phyloP scores from a whole-genome alignment of 768 basidiomycete genomes.

The Leccinellum albellum region DNA sequence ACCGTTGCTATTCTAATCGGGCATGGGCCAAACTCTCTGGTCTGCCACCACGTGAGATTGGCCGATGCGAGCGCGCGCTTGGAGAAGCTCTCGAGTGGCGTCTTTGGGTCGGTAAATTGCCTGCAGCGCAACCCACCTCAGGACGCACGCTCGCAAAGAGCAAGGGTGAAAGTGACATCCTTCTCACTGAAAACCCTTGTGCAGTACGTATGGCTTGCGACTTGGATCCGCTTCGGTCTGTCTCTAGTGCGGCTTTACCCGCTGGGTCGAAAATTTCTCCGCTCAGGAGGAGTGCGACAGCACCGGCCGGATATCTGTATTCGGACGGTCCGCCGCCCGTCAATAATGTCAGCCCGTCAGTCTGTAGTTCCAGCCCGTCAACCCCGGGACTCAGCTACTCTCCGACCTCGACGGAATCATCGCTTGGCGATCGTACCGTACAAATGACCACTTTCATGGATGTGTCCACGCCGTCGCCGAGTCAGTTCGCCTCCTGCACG shows the following conservation, averaged over 20 bases:
- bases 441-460: conserved; percentile 55
- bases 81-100: conserved; percentile 85
- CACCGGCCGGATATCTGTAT: conserved; percentile 36
- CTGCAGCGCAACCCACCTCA: conserved; percentile 31
- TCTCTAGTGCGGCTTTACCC: conserved; percentile 7
- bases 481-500: conserved; percentile 35
- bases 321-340: conserved; percentile 9
- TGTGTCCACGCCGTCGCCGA: conserved; percentile 33
- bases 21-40: conserved; percentile 96
- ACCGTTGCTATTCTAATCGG: conserved; percentile 88
- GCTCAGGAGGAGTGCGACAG: conserved; percentile 41
- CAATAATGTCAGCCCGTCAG: conserved; percentile 24
- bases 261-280: conserved; percentile 15
- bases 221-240: conserved; percentile 1
- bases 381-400: conserved; percentile 58
- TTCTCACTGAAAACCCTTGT: background rate
- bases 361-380: conserved; percentile 38
- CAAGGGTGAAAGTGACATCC: conserved; percentile 48
- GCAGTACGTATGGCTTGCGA: background rate
- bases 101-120: conserved; percentile 85
- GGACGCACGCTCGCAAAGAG: conserved; percentile 44
- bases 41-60: conserved; percentile 79
- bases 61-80: conserved; percentile 83
- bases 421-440: conserved; percentile 51
- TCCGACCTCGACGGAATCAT: conserved; percentile 57